phyloP scores from a whole-genome alignment of 2,329 filamentous ascomycete species.

The Camptophora hylomeconis region DNA sequence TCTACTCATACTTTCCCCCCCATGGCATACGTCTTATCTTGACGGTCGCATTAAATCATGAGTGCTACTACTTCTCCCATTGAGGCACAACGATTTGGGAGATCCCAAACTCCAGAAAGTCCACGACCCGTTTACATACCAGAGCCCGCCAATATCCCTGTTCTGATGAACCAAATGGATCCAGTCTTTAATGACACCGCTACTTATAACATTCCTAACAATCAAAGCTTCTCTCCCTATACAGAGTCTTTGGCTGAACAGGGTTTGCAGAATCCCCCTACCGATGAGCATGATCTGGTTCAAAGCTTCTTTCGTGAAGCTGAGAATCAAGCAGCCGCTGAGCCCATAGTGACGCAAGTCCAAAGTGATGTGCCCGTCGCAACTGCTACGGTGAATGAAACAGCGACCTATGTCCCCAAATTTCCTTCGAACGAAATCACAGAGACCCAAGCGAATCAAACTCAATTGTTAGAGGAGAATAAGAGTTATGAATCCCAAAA shows the following conservation, averaged over 20 bases:
- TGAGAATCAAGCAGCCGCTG: conserved; percentile 10
- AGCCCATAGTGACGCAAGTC: conserved; percentile 5
- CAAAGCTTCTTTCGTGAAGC: conserved; percentile 16
- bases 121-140: conserved; percentile 57
- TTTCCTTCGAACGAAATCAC: no score
- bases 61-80: conserved; percentile 15
- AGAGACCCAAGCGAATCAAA: no score
- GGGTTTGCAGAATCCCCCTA: conserved; percentile 14
- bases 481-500: no score
- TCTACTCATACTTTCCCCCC: no score
- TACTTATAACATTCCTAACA: conserved; percentile 36
- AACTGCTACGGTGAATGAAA: no score
- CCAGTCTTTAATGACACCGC: conserved; percentile 56
- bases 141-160: conserved; percentile 55
- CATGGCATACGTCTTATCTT: no score
- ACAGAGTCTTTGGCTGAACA: conserved; percentile 11
- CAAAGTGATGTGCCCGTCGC: no score
- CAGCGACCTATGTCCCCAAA: no score
- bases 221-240: conserved; percentile 17
- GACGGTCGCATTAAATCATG: no score
- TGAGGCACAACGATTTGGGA: conserved; percentile 40
- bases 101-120: conserved; percentile 55
- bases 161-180: conserved; percentile 60
- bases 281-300: conserved; percentile 17
- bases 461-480: no score